phyloP scores from a whole-genome alignment of 129 eudicot genomes.

The Chrysanthemum makinoi region DNA sequence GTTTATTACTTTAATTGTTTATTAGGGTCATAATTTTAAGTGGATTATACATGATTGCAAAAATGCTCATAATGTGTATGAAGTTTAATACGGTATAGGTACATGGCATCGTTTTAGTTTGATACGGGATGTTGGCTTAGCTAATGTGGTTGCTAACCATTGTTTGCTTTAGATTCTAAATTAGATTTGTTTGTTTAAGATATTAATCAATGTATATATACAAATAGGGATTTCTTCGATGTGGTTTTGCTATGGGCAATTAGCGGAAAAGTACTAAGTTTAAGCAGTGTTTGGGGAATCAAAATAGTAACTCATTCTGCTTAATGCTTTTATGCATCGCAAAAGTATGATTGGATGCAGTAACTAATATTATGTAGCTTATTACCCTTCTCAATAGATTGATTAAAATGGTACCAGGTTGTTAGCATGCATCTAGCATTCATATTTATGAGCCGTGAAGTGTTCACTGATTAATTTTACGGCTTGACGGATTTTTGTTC shows the following conservation, averaged over 20 bases:
- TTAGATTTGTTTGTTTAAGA: neutral
- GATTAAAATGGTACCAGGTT: neutral
- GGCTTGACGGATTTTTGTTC: slow-evolving; percentile 8
- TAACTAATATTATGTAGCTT: neutral
- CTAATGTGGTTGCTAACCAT: neutral
- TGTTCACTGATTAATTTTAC: neutral
- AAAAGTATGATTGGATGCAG: neutral
- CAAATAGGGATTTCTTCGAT: no score
- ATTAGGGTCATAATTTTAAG: slow-evolving; percentile 4
- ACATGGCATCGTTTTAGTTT: neutral
- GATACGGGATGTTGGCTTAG: neutral
- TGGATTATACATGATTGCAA: slow-evolving; percentile 11
- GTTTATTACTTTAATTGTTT: slow-evolving; percentile 8
- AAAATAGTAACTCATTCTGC: no score
- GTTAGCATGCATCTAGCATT: neutral
- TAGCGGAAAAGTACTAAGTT: neutral
- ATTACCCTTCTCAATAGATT: neutral
- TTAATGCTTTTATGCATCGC: no score
- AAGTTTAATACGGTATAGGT: neutral
- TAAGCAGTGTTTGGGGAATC: no score
- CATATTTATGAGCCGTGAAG: neutral
- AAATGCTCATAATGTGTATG: slow-evolving; percentile 14
- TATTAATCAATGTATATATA: no score
- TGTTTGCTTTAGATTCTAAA: neutral
- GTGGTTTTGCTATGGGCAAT: slow-evolving; percentile 3